Evolutionary conservation across 805 yeast genomes (phyloP), one percentile per base, ranked within the genome.

Genomic region (Cyberlindnera veronae): DNA sequence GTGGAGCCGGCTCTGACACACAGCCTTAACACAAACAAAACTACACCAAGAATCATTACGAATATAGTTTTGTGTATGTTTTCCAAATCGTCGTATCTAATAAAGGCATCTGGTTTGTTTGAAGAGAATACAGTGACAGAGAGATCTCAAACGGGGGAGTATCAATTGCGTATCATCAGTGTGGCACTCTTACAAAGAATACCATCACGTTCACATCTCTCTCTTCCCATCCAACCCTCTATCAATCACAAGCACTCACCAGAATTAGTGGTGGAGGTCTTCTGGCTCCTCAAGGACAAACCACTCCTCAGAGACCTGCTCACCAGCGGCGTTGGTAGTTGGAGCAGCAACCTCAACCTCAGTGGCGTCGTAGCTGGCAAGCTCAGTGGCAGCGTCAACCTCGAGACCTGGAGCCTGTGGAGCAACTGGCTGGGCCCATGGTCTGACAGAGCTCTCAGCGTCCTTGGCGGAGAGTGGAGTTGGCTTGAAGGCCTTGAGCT

Each of bases 401-500:
- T 87, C 95, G 42, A 77, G 62, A 49, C 75, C 67, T 54, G 97
- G 97, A 34, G 71, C 64, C 51, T 77, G 64, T 55, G 98, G 95
- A 53, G 88, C 77, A 48, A 74, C 64, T 57, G 98, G 98, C 49
- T 79, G 69, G 46, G 72, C 66, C 93, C 96, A 93, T 55, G 84
- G 78, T 68, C 83, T 80, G 54, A 89, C 91, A 51, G 82, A 75
- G 50, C 79, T 76, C 58, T 81, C 88, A 48, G 91, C 82, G 53
- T 85, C 95, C 51, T 76, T 71, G 44, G 84, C 78, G 44, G 84
- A 68, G 40, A 82, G 62, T 46, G 88, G 79, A 44, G 82, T 76
- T 62, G 96, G 90, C 74, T 89, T 88, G 80, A 86, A 90, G 48
- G 79, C 78, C 72, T 82, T 86, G 68, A 93, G 72, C 68, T 90